Evolutionary conservation across 2,329 filamentous ascomycete genomes (phyloP).

Genomic region (Fusarium sp.): DNA sequence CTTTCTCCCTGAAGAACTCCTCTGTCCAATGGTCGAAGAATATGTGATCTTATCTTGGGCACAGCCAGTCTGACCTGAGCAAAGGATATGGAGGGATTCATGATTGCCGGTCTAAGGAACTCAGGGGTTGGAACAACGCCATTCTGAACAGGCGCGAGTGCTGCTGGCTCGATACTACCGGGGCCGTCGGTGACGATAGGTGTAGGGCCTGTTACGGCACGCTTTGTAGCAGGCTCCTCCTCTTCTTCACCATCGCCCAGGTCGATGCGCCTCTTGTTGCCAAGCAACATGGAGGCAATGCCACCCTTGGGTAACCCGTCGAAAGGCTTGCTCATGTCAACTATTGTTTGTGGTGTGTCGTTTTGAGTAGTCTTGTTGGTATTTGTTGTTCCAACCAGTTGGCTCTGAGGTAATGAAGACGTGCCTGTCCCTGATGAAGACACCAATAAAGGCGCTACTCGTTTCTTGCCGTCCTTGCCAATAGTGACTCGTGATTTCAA

Average conservation of each 20-base stretch:
- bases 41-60: constrained; percentile 85
- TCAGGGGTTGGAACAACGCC: constrained; percentile 80
- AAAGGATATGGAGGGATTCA: constrained; percentile 83
- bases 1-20: constrained; percentile 68
- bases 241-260: constrained; percentile 83
- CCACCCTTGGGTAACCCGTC: constrained; percentile 94
- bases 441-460: constrained; percentile 91
- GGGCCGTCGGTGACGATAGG: constrained; percentile 81
- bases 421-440: constrained; percentile 89
- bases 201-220: constrained; percentile 75
- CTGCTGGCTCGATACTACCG: constrained; percentile 82
- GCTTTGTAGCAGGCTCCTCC: constrained; percentile 65
- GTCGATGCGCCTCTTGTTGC: constrained; percentile 90
- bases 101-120: constrained; percentile 86
- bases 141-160: constrained; percentile 69
- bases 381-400: constrained; percentile 82
- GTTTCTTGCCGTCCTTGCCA: constrained; percentile 96
- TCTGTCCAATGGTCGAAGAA: constrained; percentile 83
- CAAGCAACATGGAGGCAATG: constrained; percentile 85
- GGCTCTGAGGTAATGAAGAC: constrained; percentile 89
- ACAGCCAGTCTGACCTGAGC: constrained; percentile 90
- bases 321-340: constrained; percentile 94
- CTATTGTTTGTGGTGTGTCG: constrained; percentile 82
- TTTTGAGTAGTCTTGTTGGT: constrained; percentile 71
- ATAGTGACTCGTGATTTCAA: constrained; percentile 94